Evolutionary conservation across 2,329 filamentous ascomycete genomes (phyloP).

Genomic region (Penicillium vulpinum): DNA sequence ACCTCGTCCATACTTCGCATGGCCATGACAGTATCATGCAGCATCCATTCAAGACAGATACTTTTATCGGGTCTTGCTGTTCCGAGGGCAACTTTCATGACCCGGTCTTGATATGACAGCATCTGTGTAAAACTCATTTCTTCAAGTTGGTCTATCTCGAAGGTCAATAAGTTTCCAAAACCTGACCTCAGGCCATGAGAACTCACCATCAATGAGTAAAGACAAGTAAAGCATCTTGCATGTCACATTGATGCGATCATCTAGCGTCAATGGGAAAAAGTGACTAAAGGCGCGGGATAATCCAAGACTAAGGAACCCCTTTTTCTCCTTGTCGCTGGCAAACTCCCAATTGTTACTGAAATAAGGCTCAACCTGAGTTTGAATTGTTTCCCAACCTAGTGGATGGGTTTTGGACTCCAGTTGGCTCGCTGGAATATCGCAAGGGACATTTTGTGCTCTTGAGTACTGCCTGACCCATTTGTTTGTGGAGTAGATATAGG

Average conservation of each 20-base stretch:
- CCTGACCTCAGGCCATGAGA: too few species aligned
- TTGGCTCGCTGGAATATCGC: constrained; percentile 4
- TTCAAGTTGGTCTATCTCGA: constrained; percentile 18
- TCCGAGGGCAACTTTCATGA: constrained; percentile 11
- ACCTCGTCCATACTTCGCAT: constrained; percentile 14
- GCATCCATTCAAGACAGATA: constrained; percentile 18
- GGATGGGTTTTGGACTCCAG: constrained; percentile 16
- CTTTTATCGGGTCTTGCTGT: constrained; percentile 4
- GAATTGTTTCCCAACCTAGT: constrained; percentile 17
- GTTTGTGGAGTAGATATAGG: neutral
- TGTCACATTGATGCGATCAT: constrained; percentile 15
- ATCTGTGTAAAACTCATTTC: constrained; percentile 20
- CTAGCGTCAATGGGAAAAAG: constrained; percentile 15
- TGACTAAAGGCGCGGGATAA: constrained; percentile 19
- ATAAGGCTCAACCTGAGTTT: constrained; percentile 18
- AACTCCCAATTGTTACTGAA: constrained; percentile 18
- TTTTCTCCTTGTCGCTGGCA: constrained; percentile 14
- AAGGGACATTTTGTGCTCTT: constrained; percentile 1
- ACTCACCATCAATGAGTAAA: constrained; percentile 21
- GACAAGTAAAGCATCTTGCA: constrained; percentile 20
- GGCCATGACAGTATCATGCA: constrained; percentile 14
- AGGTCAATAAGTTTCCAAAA: neutral
- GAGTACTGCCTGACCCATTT: constrained; percentile 2
- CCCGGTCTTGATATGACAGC: constrained; percentile 14
- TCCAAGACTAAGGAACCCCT: constrained; percentile 14